These are phyloP conservation scores for Myriosclerotinia curreyana DNA, from an alignment of 2,329 filamentous ascomycete species.

Conservation along the genomic window DNA sequence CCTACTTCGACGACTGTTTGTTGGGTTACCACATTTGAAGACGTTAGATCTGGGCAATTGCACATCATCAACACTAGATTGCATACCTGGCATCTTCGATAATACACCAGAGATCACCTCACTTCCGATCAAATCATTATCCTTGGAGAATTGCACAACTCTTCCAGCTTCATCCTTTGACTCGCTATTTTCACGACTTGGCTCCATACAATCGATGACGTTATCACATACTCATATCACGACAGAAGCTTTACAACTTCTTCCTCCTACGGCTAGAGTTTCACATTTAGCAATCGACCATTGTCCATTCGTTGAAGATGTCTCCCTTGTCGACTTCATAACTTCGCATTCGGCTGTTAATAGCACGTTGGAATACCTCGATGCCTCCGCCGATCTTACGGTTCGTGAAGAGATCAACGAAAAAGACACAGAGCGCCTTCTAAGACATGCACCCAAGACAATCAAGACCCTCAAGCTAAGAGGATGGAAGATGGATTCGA, in stretches of 20 bases:
- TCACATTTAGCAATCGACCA: constrained; percentile 74
- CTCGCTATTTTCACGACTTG: constrained; percentile 15
- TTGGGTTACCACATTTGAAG: constrained; percentile 10
- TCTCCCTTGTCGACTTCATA: constrained; percentile 66
- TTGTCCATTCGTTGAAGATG: constrained; percentile 64
- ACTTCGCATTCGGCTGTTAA: constrained; percentile 49
- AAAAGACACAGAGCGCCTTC: constrained; percentile 2
- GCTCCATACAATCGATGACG: constrained; percentile 14
- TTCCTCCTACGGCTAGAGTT: constrained; percentile 65
- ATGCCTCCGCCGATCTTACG: background rate
- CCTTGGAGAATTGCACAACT: constrained; percentile 9
- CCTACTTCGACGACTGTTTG: constrained; percentile 41
- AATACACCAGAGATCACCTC: background rate
- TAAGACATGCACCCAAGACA: constrained; percentile 12
- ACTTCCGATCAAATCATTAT: constrained; percentile 19
- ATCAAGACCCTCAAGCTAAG: constrained; percentile 16
- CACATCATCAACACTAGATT: constrained; percentile 11
- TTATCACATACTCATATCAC: constrained; percentile 71
- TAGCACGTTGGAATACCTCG: constrained; percentile 12
- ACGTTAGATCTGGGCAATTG: constrained; percentile 20
- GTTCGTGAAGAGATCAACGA: constrained; percentile 13
- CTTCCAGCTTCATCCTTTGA: constrained; percentile 10
- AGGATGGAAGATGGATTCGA: constrained; percentile 15
- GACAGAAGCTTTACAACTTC: constrained; percentile 62
- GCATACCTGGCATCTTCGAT: constrained; percentile 4